Base-by-base conservation (phyloP, 495 filamentous ascomycete species). In the Peziza echinospora region DNA sequence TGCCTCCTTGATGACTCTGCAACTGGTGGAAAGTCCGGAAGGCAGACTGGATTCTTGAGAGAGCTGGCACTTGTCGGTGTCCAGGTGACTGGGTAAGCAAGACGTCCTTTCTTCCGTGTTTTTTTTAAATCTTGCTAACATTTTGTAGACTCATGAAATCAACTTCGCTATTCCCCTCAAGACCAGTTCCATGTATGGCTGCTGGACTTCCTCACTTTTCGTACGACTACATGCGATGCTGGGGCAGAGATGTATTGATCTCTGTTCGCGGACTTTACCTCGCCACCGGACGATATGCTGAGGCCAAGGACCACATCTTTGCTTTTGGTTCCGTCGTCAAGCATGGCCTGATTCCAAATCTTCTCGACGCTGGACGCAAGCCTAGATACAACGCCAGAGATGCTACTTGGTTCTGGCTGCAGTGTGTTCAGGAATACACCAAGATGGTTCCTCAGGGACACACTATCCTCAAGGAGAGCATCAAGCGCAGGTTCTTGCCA, bases 261-360 rank as follows among this genome's bases (percentile, higher is more conserved):
- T 87, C 91, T 21, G 70, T 93, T 11, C 76, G 91, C 25, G 91
- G 91, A 41, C 68, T 99, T 11, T 82, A 79, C 55, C 73, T 96
- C 25, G 82, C 80, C 39, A 93, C 86, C 19, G 84, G 85, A 4
- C 77, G 87, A 8, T 93, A 77, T 55, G 73, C 71, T 4, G 85
- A 93, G 54, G 89, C 87, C 13, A 82, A 73, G 51, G 84, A 93
- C 61, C 91, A 96, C 57, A 93, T 99, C 49, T 65, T 84, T 44
- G 91, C 89, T 40, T 99, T 99, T 65, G 85, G 83, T 0, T 92
- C 84, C 58, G 85, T 99, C 8, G 67, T 99, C 43, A 96, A 96
- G 65, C 91, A 99, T 59, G 91, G 91, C 40, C 94, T 96, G 91
- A 83, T 96, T 46, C 91, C 91, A 10, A 99, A 99, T 53, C 70